A percentile compares a stretch with the other conserved stretches of the same genome.
These are phyloP conservation scores for Cytospora paraplurivora DNA, from an alignment of 2,329 filamentous ascomycete genomes.

Conservation along the genomic window DNA sequence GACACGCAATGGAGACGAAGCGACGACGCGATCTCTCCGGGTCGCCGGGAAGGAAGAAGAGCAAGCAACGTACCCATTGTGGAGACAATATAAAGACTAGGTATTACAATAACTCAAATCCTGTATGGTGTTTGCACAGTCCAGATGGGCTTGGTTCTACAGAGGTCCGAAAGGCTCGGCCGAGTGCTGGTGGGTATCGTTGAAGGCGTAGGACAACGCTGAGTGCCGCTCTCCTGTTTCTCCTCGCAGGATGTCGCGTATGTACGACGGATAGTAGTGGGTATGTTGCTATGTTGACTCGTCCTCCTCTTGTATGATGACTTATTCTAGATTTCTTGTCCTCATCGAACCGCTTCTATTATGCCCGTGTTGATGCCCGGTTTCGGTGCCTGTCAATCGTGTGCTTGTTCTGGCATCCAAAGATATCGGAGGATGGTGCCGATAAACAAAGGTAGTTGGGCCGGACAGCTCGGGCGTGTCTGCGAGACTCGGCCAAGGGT, in stretches of 20 bases:
- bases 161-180: conserved; percentile 1
- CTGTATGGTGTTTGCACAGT: conserved; percentile 6
- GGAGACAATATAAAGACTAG: conserved; percentile 1
- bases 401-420: too few species aligned
- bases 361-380: too few species aligned
- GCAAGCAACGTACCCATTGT: conserved; percentile 25
- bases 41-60: neutral
- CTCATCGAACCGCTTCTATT: too few species aligned
- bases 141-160: conserved; percentile 2
- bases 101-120: conserved; percentile 14
- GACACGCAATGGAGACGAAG: neutral
- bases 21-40: neutral
- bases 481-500: too few species aligned
- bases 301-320: too few species aligned
- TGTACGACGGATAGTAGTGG: neutral
- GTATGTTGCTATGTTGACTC: neutral
- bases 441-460: too few species aligned
- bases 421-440: too few species aligned
- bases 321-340: too few species aligned
- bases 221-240: neutral
- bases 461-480: too few species aligned
- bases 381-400: too few species aligned
- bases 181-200: conserved; percentile 10
- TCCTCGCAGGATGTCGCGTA: neutral
- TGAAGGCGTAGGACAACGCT: neutral